phyloP scores from a whole-genome alignment of 148 eudicot species.

The Rhododendron vialii region DNA sequence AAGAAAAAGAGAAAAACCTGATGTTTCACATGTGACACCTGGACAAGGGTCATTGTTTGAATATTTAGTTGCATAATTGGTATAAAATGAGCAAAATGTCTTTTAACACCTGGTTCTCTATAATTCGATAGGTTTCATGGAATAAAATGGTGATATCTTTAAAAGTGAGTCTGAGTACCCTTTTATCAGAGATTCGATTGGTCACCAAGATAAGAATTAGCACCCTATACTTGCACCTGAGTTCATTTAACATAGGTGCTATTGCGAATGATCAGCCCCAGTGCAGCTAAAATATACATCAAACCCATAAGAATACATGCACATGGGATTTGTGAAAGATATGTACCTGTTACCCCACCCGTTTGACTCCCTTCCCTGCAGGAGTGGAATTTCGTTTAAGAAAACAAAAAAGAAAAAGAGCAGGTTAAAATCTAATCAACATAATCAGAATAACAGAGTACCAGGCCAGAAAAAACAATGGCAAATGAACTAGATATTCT shows the following conservation, averaged over 20 bases:
- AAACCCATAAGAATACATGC: not conserved
- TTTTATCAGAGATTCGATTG: too few species aligned
- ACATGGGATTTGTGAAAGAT: not conserved
- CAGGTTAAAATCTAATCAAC: not conserved
- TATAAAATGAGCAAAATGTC: too few species aligned
- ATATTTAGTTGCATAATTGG: too few species aligned
- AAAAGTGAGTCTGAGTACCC: too few species aligned
- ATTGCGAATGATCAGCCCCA: not conserved
- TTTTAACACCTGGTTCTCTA: too few species aligned
- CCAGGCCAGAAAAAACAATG: not conserved
- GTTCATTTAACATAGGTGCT: not conserved
- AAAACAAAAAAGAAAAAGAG: conserved; percentile 1
- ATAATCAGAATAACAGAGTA: not conserved
- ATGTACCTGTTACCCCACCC: conserved; percentile 31
- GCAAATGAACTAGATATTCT: not conserved
- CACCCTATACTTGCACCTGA: not conserved
- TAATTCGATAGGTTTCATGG: too few species aligned
- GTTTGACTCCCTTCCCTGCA: conserved; percentile 36
- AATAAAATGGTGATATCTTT: too few species aligned
- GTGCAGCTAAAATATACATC: not conserved
- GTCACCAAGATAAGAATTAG: not conserved
- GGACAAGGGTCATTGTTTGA: too few species aligned
- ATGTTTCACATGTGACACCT: too few species aligned
- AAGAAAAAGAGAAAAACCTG: too few species aligned
- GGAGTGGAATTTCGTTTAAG: not conserved